Conservation (phyloP, 192 early-diverging fungal species). For the Backusella circina region DNA sequence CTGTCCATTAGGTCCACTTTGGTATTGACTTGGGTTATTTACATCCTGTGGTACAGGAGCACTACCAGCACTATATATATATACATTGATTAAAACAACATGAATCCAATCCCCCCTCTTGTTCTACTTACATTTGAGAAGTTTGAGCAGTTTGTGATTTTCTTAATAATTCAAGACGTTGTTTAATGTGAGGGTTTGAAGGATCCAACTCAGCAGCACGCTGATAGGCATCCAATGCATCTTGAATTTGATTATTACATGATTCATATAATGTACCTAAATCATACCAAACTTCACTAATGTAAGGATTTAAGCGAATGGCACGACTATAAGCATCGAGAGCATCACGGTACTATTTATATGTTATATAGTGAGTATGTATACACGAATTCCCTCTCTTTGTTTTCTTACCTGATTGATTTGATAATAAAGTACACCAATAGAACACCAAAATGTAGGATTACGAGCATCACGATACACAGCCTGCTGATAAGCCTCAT, state of each 20-base stretch:
- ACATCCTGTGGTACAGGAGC: slow-evolving; percentile 32
- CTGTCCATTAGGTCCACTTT: slow-evolving; percentile 12
- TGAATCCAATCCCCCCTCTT: no score
- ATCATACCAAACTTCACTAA: slow-evolving; percentile 98
- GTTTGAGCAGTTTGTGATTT: slow-evolving; percentile 15
- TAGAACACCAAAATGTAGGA: slow-evolving; percentile 98
- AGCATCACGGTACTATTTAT: slow-evolving; percentile 81
- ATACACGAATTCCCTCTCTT: no score
- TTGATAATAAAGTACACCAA: slow-evolving; percentile 97
- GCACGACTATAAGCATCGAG: slow-evolving; percentile 96
- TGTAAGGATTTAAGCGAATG: slow-evolving; percentile 88
- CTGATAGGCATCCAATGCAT: slow-evolving; percentile 96
- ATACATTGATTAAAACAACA: background rate
- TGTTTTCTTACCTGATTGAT: slow-evolving; percentile 86
- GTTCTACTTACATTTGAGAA: background rate
- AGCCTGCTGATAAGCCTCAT: slow-evolving; percentile 97
- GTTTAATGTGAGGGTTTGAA: slow-evolving; percentile 51
- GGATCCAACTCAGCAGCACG: slow-evolving; percentile 92
- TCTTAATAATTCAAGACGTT: slow-evolving; percentile 29
- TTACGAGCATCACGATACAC: slow-evolving; percentile 91
- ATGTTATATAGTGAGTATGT: no score
- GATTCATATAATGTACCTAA: slow-evolving; percentile 95
- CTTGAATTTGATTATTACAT: slow-evolving; percentile 95
- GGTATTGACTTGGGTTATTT: slow-evolving; percentile 31
- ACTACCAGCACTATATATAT: background rate